A percentile compares a stretch with the other conserved stretches of the same genome.
phyloP scores from a whole-genome alignment of 23 red algal species.

The Pyropia yezoensis region DNA sequence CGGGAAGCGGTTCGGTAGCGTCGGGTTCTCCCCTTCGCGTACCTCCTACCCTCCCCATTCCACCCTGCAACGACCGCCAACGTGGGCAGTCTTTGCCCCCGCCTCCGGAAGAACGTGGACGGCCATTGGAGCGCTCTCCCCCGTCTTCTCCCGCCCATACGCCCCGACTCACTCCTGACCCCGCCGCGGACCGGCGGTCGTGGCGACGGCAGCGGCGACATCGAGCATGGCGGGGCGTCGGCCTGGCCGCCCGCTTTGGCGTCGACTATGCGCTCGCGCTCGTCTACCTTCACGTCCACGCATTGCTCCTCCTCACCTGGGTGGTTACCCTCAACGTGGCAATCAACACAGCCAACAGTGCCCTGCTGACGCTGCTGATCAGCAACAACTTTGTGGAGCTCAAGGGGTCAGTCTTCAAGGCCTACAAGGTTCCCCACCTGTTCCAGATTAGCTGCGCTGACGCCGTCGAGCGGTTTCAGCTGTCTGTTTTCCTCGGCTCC shows the following conservation, averaged over 20 bases:
- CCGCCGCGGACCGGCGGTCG: too few species aligned
- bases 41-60: too few species aligned
- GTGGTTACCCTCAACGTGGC: conserved; percentile 88
- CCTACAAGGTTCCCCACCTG: conserved; percentile 59
- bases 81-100: too few species aligned
- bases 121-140: too few species aligned
- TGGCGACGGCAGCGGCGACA: not conserved
- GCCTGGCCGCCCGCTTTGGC: conserved; percentile 32
- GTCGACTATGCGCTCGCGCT: conserved; percentile 62
- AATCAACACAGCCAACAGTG: conserved; percentile 82
- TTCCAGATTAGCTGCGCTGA: conserved; percentile 85
- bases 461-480: conserved; percentile 79
- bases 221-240: conserved; percentile 39
- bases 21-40: too few species aligned
- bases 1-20: too few species aligned
- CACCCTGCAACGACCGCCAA: too few species aligned
- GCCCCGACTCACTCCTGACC: too few species aligned
- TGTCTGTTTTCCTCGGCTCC: conserved; percentile 57
- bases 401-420: conserved; percentile 77
- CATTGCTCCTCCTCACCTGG: conserved; percentile 39
- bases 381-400: conserved; percentile 97
- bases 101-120: too few species aligned
- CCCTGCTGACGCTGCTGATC: conserved; percentile 72
- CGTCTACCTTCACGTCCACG: conserved; percentile 74
- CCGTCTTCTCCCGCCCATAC: too few species aligned